Conservation (phyloP, 148 eudicot species). For the Salicornia ramosissima region DNA sequence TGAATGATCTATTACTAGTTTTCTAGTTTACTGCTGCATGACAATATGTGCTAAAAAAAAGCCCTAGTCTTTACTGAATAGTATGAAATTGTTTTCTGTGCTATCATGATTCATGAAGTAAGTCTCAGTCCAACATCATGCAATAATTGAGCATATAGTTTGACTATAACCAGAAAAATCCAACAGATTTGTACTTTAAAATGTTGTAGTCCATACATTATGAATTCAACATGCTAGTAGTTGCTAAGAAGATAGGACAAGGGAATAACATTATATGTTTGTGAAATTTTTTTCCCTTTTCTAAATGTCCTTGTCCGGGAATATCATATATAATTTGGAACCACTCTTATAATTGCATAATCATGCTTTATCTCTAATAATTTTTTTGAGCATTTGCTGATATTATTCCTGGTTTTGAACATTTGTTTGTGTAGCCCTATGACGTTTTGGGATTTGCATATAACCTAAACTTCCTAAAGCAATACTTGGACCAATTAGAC, state of each 20-base stretch:
- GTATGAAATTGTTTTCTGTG: background rate
- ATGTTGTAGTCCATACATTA: background rate
- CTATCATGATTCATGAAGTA: background rate
- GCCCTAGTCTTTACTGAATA: background rate
- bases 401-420: conserved; percentile 9
- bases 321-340: background rate
- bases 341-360: background rate
- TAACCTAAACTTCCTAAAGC: no score
- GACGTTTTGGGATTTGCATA: no score
- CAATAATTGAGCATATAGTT: background rate
- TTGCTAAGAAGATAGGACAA: conserved; percentile 13
- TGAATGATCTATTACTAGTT: background rate
- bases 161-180: conserved; percentile 9
- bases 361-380: conserved; percentile 6
- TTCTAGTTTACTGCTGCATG: background rate
- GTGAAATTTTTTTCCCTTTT: conserved; percentile 4
- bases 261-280: conserved; percentile 16
- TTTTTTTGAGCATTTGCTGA: conserved; percentile 1
- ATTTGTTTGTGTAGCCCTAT: no score
- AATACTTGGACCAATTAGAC: no score
- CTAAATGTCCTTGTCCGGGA: conserved; percentile 3
- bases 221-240: background rate
- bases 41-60: background rate
- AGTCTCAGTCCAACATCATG: background rate
- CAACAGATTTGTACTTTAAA: background rate